These are phyloP conservation scores for Paramecium pentaurelia DNA, from an alignment of 73 alveolate species.

Conservation along the genomic window DNA sequence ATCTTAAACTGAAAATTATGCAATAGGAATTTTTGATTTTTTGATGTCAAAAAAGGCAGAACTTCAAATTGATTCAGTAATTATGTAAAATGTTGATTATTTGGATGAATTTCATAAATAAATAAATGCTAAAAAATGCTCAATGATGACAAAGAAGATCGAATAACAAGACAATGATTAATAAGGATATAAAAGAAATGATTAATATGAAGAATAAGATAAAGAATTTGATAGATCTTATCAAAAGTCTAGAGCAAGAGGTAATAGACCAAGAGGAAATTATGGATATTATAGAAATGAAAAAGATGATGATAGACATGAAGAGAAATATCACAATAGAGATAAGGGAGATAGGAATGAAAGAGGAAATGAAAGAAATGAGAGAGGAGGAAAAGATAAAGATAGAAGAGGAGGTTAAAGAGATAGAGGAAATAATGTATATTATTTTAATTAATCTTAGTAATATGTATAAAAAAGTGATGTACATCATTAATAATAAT, in stretches of 20 bases:
- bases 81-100: conserved; percentile 26
- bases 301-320: background rate
- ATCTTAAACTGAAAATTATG: background rate
- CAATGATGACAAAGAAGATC: background rate
- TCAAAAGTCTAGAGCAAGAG: background rate
- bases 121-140: background rate
- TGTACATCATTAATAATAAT: background rate
- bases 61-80: background rate
- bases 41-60: background rate
- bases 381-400: background rate
- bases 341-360: background rate
- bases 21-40: background rate
- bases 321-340: background rate
- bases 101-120: conserved; percentile 38
- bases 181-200: background rate
- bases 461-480: conserved; percentile 28
- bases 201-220: background rate
- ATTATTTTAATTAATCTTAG: background rate
- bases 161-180: background rate
- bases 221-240: background rate
- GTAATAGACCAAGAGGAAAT: background rate
- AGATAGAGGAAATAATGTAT: background rate
- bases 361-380: background rate
- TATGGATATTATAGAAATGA: background rate
- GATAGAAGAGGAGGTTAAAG: conserved; percentile 28